A percentile compares a stretch with the other conserved stretches of the same genome.
Conservation (phyloP, 306 rosid species). For the Myrica gale region DNA sequence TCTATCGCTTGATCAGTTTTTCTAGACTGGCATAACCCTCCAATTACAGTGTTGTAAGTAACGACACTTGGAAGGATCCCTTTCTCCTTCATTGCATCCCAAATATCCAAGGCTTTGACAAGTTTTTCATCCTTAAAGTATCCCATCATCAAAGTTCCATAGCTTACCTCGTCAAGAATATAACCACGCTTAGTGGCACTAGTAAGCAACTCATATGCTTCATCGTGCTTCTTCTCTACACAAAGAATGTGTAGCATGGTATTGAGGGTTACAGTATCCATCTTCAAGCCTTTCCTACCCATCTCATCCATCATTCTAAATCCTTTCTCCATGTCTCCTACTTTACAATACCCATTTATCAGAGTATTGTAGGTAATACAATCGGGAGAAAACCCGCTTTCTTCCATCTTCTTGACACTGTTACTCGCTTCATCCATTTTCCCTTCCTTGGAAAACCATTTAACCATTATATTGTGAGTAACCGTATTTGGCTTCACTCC, state of each 20-base stretch:
- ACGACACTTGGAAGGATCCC: conserved; percentile 58
- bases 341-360: conserved; percentile 66
- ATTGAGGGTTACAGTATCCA: conserved; percentile 65
- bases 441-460: conserved; percentile 86
- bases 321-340: conserved; percentile 63
- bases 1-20: conserved; percentile 70
- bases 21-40: conserved; percentile 61
- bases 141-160: conserved; percentile 82
- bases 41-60: conserved; percentile 70
- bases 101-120: conserved; percentile 60
- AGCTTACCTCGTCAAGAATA: conserved; percentile 74
- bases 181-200: conserved; percentile 69
- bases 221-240: conserved; percentile 57
- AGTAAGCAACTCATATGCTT: conserved; percentile 53
- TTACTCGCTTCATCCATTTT: conserved; percentile 57
- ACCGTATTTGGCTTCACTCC: conserved; percentile 58
- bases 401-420: conserved; percentile 50
- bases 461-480: conserved; percentile 70
- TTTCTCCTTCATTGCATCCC: conserved; percentile 76
- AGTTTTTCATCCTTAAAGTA: conserved; percentile 57
- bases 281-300: conserved; percentile 59
- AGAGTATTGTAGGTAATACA: conserved; percentile 73
- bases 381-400: conserved; percentile 64
- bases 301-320: conserved; percentile 71
- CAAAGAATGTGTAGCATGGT: conserved; percentile 58